Percentiles rank a stretch among this genome's conserved stretches.
Conservation (phyloP, 2,329 filamentous ascomycete genomes). For the Ophiostoma sp. region DNA sequence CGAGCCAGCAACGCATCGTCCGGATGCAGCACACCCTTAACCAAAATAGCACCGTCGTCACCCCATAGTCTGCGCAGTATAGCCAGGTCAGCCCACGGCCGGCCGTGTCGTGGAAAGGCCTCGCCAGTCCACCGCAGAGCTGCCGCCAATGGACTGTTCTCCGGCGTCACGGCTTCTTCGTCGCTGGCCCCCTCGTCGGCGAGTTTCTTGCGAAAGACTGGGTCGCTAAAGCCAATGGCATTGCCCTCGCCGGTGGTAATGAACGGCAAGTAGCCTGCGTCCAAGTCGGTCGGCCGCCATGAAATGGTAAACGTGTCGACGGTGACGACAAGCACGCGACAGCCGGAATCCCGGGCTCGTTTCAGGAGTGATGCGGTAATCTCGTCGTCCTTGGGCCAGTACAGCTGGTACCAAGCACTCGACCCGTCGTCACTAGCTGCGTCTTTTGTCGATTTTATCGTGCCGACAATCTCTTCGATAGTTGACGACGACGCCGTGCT, state of each 20-base stretch:
- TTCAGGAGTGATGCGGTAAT: slow-evolving; percentile 59
- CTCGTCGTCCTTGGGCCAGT: slow-evolving; percentile 63
- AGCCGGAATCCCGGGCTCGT: slow-evolving; percentile 57
- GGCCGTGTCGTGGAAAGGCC: slow-evolving; percentile 48
- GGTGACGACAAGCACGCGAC: slow-evolving; percentile 63
- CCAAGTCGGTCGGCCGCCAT: slow-evolving; percentile 65
- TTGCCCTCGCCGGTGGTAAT: slow-evolving; percentile 51
- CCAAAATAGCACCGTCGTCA: slow-evolving; percentile 52
- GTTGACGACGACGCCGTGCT: slow-evolving; percentile 58
- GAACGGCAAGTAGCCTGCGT: slow-evolving; percentile 52
- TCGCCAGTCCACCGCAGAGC: slow-evolving; percentile 48
- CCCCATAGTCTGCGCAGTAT: slow-evolving; percentile 52
- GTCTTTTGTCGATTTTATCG: slow-evolving; percentile 33
- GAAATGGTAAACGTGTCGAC: slow-evolving; percentile 64
- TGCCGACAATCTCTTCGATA: slow-evolving; percentile 61
- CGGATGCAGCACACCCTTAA: slow-evolving; percentile 53
- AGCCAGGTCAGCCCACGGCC: slow-evolving; percentile 58
- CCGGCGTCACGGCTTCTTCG: slow-evolving; percentile 38
- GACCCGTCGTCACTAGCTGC: background rate
- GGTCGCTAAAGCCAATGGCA: slow-evolving; percentile 60
- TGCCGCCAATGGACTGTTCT: slow-evolving; percentile 47
- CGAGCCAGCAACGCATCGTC: slow-evolving; percentile 46
- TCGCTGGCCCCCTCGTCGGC: slow-evolving; percentile 34
- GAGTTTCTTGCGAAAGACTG: slow-evolving; percentile 57
- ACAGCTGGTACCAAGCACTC: slow-evolving; percentile 62